A percentile compares a stretch with the other conserved stretches of the same genome.
Conservation (phyloP, 1,284 basidiomycete species). For the Fomitopsis palustris region DNA sequence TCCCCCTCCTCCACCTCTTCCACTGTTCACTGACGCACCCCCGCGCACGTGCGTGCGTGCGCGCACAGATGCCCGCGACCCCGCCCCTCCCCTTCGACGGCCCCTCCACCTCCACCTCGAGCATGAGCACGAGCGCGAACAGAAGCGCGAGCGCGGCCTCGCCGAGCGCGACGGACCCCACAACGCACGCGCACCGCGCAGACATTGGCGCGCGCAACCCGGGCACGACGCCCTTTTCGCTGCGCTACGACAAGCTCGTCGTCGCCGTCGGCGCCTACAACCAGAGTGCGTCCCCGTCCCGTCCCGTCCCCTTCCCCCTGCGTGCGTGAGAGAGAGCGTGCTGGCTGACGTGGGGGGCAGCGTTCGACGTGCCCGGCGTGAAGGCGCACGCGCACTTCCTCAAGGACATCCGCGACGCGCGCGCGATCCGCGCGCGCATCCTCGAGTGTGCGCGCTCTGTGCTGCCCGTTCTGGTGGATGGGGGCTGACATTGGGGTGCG, state of each 20-base stretch:
- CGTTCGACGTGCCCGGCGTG: slow-evolving; percentile 65
- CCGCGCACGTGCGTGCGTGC: neutral
- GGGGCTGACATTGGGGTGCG: neutral
- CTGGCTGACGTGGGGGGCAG: slow-evolving; percentile 27
- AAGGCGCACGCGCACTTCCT: slow-evolving; percentile 80
- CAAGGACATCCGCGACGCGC: slow-evolving; percentile 80
- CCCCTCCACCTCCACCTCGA: neutral
- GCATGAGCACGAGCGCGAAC: neutral
- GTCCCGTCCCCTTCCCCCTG: too few relatives aligned
- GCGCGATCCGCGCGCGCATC: slow-evolving; percentile 74
- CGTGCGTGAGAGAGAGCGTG: too few relatives aligned
- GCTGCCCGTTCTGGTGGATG: neutral
- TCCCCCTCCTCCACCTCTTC: neutral
- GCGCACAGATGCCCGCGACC: slow-evolving; percentile 52
- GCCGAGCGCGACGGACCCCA: neutral
- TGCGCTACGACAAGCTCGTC: slow-evolving; percentile 75
- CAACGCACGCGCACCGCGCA: neutral
- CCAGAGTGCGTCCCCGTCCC: slow-evolving; percentile 58
- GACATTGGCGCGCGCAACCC: neutral
- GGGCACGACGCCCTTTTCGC: slow-evolving; percentile 40
- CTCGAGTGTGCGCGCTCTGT: slow-evolving; percentile 54
- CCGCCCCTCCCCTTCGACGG: slow-evolving; percentile 34
- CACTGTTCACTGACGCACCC: neutral
- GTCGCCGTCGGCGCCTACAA: slow-evolving; percentile 84
- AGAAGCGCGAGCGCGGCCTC: neutral